These are phyloP conservation scores for Cutaneotrichosporon mucoides DNA, from an alignment of 1,284 basidiomycete species.

Conservation along the genomic window DNA sequence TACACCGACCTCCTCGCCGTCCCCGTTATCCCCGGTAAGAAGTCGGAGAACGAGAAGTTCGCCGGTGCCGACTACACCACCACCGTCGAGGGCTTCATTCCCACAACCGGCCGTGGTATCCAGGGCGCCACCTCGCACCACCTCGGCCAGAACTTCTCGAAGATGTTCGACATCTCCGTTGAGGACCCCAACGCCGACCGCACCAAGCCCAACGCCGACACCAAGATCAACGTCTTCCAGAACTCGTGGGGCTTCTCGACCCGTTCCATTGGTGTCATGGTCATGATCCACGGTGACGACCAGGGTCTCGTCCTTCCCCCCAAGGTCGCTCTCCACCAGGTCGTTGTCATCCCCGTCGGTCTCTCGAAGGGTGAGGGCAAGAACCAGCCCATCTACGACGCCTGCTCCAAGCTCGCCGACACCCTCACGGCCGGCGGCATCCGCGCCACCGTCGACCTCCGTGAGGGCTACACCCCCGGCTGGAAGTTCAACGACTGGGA, in stretches of 20 bases:
- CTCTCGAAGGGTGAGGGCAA: constrained; percentile 57
- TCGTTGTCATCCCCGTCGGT: constrained; percentile 87
- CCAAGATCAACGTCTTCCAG: constrained; percentile 85
- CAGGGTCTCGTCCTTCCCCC: constrained; percentile 95
- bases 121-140: constrained; percentile 98
- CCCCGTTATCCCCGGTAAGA: constrained; percentile 92
- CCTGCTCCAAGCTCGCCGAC: constrained; percentile 69
- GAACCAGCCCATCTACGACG: constrained; percentile 69
- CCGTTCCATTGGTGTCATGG: constrained; percentile 96
- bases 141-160: constrained; percentile 97
- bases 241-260: constrained; percentile 99
- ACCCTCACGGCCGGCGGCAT: constrained; percentile 68
- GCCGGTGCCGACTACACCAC: constrained; percentile 98
- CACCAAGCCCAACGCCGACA: constrained; percentile 27
- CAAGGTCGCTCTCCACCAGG: constrained; percentile 87
- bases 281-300: constrained; percentile 99
- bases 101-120: constrained; percentile 94
- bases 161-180: constrained; percentile 97
- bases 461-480: constrained; percentile 95
- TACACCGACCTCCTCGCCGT: constrained; percentile 97
- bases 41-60: constrained; percentile 99
- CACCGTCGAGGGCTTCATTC: constrained; percentile 96
- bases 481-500: constrained; percentile 99
- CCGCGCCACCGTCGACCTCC: constrained; percentile 81
- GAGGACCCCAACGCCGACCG: constrained; percentile 66